Evolutionary conservation across 129 eudicot genomes (phyloP).

Genomic region (Lactuca saligna): DNA sequence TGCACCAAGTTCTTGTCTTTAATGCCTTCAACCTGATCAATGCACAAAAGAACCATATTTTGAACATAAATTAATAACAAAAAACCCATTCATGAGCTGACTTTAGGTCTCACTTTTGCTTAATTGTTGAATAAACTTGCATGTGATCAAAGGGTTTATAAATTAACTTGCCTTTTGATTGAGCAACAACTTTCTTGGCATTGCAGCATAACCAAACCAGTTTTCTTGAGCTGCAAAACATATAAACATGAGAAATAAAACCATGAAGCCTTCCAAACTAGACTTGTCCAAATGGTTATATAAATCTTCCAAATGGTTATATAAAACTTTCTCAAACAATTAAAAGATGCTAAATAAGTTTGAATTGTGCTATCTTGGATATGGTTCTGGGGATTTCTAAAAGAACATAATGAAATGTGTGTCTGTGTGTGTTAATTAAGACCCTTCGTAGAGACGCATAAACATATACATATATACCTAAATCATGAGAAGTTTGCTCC

Average conservation of each 20-base stretch:
- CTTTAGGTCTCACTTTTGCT: neutral
- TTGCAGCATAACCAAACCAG: neutral
- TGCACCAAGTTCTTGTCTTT: conserved; percentile 9
- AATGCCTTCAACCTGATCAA: conserved; percentile 21
- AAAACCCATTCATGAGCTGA: neutral
- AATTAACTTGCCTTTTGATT: conserved; percentile 19
- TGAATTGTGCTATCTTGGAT: neutral
- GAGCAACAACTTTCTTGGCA: neutral
- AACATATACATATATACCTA: conserved; percentile 28
- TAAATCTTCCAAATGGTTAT: too few relatives aligned
- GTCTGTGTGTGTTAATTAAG: neutral
- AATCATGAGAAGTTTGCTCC: conserved; percentile 23
- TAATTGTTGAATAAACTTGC: neutral
- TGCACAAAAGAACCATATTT: neutral
- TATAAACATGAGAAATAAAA: conserved; percentile 6
- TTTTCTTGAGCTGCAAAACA: conserved; percentile 26
- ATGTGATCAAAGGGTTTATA: neutral
- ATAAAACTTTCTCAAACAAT: neutral
- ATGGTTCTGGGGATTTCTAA: neutral
- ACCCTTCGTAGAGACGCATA: neutral
- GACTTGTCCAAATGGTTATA: neutral
- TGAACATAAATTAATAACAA: neutral
- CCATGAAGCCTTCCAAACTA: neutral
- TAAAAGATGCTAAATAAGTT: neutral
- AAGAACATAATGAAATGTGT: conserved; percentile 15